Evolutionary conservation across 2,329 filamentous ascomycete genomes (phyloP).

Genomic region (Canariomyces notabilis): DNA sequence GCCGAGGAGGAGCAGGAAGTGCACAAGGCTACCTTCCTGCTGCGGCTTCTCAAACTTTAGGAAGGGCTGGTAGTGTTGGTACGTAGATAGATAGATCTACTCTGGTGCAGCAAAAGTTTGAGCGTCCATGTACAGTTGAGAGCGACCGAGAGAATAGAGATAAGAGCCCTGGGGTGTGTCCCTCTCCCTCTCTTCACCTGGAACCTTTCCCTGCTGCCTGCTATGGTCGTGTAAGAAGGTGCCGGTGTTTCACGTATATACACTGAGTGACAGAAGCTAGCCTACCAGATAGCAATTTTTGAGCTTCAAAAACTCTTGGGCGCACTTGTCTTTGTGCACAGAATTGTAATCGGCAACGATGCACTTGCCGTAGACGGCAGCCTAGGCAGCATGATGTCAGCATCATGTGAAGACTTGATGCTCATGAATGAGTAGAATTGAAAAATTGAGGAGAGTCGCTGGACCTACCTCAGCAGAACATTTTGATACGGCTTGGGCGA

Average conservation of each 20-base stretch:
- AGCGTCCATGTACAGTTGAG: constrained; percentile 1
- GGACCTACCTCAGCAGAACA: constrained; percentile 49
- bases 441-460: neutral
- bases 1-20: constrained; percentile 81
- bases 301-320: constrained; percentile 73
- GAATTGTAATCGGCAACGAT: constrained; percentile 86
- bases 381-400: constrained; percentile 45
- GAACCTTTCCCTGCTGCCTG: constrained; percentile 24
- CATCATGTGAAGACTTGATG: neutral
- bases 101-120: neutral
- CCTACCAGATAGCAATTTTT: constrained; percentile 85
- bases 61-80: neutral
- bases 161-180: neutral
- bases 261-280: no score
- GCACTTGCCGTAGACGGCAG: constrained; percentile 83
- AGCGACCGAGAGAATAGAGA: constrained; percentile 11
- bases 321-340: constrained; percentile 85
- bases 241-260: neutral
- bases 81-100: neutral
- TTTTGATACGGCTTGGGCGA: constrained; percentile 50
- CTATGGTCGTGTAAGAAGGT: neutral
- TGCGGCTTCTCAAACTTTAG: constrained; percentile 71
- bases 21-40: constrained; percentile 62
- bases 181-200: constrained; percentile 11
- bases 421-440: neutral